Percentiles rank a stretch among this genome's conserved stretches.
Conservation (phyloP, 2,329 filamentous ascomycete genomes). For the Pleomassaria siparia region DNA sequence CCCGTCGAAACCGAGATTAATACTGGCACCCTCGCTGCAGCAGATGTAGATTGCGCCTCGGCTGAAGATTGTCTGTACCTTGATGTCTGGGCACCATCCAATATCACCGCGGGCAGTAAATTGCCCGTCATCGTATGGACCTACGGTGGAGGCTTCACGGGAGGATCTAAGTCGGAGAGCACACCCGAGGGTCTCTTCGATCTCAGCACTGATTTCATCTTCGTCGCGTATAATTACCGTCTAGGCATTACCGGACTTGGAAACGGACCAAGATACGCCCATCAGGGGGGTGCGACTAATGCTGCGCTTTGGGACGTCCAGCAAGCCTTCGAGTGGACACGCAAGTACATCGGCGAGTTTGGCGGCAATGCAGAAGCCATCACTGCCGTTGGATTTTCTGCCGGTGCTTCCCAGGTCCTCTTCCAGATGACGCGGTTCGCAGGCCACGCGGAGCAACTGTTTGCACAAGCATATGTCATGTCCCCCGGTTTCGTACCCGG, state of each 20-base stretch:
- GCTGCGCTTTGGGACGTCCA: slow-evolving; percentile 2
- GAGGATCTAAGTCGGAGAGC: slow-evolving; percentile 1
- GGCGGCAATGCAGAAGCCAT: background rate
- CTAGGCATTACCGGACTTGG: background rate
- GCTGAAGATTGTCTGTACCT: slow-evolving; percentile 1
- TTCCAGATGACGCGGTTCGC: slow-evolving; percentile 3
- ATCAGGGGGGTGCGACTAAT: background rate
- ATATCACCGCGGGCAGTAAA: background rate
- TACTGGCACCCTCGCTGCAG: background rate
- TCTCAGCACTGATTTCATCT: background rate
- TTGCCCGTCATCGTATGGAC: background rate
- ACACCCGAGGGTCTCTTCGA: slow-evolving; percentile 1
- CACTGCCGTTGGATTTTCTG: slow-evolving; percentile 1
- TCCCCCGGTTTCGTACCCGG: background rate
- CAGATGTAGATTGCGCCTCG: background rate
- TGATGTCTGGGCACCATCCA: background rate
- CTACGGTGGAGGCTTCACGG: background rate
- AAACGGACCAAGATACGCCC: background rate
- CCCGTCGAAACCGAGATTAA: slow-evolving; percentile 1
- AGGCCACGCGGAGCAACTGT: slow-evolving; percentile 1
- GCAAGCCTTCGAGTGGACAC: slow-evolving; percentile 1
- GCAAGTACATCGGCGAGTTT: background rate
- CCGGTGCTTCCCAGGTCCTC: background rate
- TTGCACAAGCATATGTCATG: slow-evolving; percentile 1
- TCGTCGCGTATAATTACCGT: slow-evolving; percentile 2